Evolutionary conservation across 2,329 filamentous ascomycete species (phyloP).

Genomic region (Lecanosticta acicola): DNA sequence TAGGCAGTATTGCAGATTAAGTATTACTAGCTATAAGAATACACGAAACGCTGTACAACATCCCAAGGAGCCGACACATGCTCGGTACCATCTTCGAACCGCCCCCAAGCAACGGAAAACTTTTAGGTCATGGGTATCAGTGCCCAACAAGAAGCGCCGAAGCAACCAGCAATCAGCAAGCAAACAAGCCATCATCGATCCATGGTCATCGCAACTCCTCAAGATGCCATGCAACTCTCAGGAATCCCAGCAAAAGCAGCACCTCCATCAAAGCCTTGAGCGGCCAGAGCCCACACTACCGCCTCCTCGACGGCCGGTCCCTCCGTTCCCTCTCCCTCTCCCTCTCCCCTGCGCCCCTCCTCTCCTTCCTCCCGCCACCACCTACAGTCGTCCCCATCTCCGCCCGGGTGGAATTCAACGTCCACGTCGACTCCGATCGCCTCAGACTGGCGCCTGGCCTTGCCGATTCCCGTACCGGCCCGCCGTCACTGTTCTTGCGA

Average conservation of each 20-base stretch:
- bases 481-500: conserved; percentile 5
- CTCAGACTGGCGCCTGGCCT: neutral
- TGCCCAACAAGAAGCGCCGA: neutral
- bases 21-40: neutral
- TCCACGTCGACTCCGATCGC: neutral
- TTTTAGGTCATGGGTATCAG: neutral
- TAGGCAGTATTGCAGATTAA: neutral
- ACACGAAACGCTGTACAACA: neutral
- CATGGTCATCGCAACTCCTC: neutral
- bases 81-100: neutral
- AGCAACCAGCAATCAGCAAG: neutral
- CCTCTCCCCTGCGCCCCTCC: neutral
- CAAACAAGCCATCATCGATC: no score
- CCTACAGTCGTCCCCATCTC: conserved; percentile 5
- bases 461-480: neutral
- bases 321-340: conserved; percentile 1
- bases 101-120: neutral
- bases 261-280: neutral
- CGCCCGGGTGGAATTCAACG: conserved; percentile 6
- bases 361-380: neutral
- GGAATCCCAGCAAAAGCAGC: neutral
- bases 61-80: no score
- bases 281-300: neutral
- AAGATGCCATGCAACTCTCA: neutral
- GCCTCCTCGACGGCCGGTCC: conserved; percentile 1